Percentiles rank a stretch among this genome's conserved stretches.
phyloP scores from a whole-genome alignment of 1,284 basidiomycete species.

The Heterobasidion occidentale region DNA sequence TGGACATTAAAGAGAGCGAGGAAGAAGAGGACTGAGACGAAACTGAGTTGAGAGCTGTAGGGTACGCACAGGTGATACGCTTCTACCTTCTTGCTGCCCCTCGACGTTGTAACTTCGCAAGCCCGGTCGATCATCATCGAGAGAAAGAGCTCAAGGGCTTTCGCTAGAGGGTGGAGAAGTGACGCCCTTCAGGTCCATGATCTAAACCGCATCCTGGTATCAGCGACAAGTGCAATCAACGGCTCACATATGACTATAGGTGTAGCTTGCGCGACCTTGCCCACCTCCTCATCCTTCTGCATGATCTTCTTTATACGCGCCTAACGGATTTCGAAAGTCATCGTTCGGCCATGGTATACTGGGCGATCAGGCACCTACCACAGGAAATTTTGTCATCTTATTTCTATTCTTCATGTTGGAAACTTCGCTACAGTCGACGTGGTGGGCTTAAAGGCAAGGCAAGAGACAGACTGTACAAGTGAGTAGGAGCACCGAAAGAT shows the following conservation, averaged over 20 bases:
- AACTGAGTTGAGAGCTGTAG: background rate
- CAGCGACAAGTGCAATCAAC: conserved; percentile 3
- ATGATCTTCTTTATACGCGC: conserved; percentile 99
- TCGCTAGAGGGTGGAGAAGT: conserved; percentile 48
- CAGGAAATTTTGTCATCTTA: conserved; percentile 80
- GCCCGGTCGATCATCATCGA: conserved; percentile 81
- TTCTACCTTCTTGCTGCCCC: conserved; percentile 88
- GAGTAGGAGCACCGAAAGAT: too few relatives aligned
- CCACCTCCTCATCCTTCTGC: conserved; percentile 99
- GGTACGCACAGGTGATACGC: conserved; percentile 88
- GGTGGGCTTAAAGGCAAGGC: too few relatives aligned
- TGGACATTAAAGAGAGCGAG: conserved; percentile 21
- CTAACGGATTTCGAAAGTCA: conserved; percentile 28
- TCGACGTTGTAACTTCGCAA: conserved; percentile 71
- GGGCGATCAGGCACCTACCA: conserved; percentile 35
- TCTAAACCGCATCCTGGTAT: background rate
- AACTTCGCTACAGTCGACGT: conserved; percentile 11
- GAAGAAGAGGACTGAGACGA: background rate
- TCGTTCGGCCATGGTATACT: background rate
- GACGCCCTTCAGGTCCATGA: background rate
- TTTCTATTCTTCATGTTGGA: conserved; percentile 71
- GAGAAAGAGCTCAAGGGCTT: conserved; percentile 94
- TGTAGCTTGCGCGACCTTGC: conserved; percentile 96
- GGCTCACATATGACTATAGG: conserved; percentile 94
- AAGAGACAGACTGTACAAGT: too few relatives aligned